These are phyloP conservation scores for Candida pseudofarinosa DNA, from an alignment of 805 yeast species.

Conservation along the genomic window DNA sequence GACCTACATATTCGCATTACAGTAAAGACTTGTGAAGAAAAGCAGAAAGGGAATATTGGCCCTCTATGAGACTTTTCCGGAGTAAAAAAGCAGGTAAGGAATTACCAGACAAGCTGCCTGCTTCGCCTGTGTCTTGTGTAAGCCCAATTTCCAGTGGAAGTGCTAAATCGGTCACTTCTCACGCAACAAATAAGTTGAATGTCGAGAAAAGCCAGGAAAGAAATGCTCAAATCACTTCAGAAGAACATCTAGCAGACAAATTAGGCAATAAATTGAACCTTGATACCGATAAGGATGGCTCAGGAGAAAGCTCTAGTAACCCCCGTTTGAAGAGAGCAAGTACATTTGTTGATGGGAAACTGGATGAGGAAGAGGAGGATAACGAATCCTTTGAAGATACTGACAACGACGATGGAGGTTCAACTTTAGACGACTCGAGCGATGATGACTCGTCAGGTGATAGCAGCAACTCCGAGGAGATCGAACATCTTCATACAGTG, in stretches of 20 bases:
- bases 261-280: neutral
- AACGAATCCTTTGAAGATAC: neutral
- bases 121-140: neutral
- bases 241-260: neutral
- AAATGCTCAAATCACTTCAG: neutral
- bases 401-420: conserved; percentile 8
- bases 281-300: neutral
- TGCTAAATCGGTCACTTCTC: neutral
- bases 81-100: neutral
- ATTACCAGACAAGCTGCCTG: neutral
- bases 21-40: no score
- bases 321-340: conserved; percentile 17
- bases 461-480: conserved; percentile 6
- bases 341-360: conserved; percentile 23
- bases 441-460: conserved; percentile 5
- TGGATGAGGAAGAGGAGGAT: conserved; percentile 8
- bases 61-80: neutral
- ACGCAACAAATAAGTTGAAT: neutral
- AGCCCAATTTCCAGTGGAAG: neutral
- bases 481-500: conserved; percentile 24
- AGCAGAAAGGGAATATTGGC: no score
- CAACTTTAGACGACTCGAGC: conserved; percentile 9
- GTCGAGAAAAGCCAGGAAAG: neutral
- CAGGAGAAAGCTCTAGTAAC: neutral
- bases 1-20: no score